Evolutionary conservation across 2,329 filamentous ascomycete species (phyloP).

Genomic region (Beauveria asiatica): DNA sequence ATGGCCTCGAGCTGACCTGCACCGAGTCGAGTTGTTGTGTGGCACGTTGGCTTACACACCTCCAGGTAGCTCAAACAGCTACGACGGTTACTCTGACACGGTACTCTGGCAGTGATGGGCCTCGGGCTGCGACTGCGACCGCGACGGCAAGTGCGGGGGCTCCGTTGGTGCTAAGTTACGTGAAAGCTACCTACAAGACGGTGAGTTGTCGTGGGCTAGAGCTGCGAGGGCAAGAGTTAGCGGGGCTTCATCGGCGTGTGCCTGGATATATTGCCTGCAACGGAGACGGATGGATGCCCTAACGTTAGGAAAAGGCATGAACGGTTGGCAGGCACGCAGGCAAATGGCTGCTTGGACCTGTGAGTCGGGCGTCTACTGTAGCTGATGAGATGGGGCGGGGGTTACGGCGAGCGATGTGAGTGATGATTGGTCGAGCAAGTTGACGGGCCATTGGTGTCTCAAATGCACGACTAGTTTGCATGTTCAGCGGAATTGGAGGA

Average conservation of each 20-base stretch:
- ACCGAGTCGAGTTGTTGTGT: background rate
- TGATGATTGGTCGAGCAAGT: background rate
- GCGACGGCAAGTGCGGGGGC: background rate
- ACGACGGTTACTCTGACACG: background rate
- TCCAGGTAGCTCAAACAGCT: background rate
- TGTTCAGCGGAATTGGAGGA: background rate
- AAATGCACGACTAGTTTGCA: conserved; percentile 2
- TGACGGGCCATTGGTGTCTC: background rate
- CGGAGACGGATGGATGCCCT: background rate
- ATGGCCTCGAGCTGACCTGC: background rate
- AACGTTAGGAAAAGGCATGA: background rate
- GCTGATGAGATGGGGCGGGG: background rate
- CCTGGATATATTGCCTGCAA: background rate
- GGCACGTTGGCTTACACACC: background rate
- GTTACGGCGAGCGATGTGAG: background rate
- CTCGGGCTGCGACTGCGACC: background rate
- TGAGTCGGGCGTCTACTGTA: background rate
- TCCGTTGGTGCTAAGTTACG: background rate
- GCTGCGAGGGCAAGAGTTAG: background rate
- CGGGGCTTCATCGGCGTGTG: background rate
- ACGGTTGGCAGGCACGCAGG: background rate
- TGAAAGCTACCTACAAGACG: background rate
- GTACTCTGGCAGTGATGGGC: background rate
- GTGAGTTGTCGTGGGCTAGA: background rate
- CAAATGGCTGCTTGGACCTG: background rate